Base-by-base conservation (phyloP, 2,329 filamentous ascomycete genomes). In the Fusarium cicatricum region DNA sequence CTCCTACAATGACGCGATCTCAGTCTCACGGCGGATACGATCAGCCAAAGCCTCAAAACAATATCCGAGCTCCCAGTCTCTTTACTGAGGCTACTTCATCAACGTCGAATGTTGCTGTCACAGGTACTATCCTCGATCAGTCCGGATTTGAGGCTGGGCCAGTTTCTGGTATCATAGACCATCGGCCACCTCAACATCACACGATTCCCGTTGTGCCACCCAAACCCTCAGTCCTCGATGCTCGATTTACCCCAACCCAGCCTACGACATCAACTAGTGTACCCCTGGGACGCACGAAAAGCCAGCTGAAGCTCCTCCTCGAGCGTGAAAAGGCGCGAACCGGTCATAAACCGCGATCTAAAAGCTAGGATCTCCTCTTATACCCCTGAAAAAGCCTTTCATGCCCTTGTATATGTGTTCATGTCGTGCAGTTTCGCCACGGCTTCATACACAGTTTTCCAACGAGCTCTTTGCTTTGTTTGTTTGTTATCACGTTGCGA, bases 271-370 rank as follows among this genome's bases (percentile, higher is more conserved):
- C 76, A 12, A 72, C 79, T 21, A 72, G 72, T 12, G 75, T 83
- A 8, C 82, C 80, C 4, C 73, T 87, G 42, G 83, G 77, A n/a
- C 77, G 83, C 52, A 82, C 84, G n/a, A 85, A 81, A 70, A 87
- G 84, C 63, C 84, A 87, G 67, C 74, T 88, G 23, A 82, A 81
- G 10, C 72, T 87, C 4, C 74, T 88, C 1, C 74, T 87, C 16
- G 82, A 85, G 62, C 79, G 81, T 31, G 82, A 83, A 58, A 82
- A 79, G 62, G 72, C 71, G 12, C 70, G 74, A 41, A 68, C 58
- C 33, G 64, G 64, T 15, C 71, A 72, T 15, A 70, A 71, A 46
- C 34, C 63, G 15, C 60, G 65, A 48, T 60, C 62, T 26, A 72
- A 60, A 53, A 65, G 57, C 53, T 74, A 69, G 66, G 56, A 39